Percentiles rank a stretch among this genome's conserved stretches.
Conservation (phyloP, 495 filamentous ascomycete species). For the Collariella sp. region DNA sequence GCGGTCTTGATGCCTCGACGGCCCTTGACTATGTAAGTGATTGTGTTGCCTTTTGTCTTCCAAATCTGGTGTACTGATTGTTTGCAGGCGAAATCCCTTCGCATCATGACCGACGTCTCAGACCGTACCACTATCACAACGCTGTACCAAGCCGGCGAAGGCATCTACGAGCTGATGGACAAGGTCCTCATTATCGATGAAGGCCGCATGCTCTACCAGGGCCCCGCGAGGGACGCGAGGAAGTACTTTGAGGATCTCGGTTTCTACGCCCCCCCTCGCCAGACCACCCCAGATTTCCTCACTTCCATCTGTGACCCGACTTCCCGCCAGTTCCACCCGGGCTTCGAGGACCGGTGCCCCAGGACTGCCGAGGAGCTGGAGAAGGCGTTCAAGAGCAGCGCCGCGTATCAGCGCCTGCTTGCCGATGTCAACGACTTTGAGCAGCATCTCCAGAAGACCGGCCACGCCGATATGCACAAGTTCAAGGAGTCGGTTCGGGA, state of each 20-base stretch:
- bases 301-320: constrained; percentile 62
- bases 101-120: constrained; percentile 76
- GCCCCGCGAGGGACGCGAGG: constrained; percentile 47
- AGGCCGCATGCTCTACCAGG: constrained; percentile 62
- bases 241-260: constrained; percentile 56
- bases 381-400: constrained; percentile 48
- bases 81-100: constrained; percentile 51
- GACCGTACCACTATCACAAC: constrained; percentile 76
- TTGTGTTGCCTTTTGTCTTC: no score
- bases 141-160: constrained; percentile 76
- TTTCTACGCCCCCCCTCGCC: constrained; percentile 45
- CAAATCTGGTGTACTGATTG: no score
- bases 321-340: constrained; percentile 51
- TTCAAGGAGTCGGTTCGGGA: constrained; percentile 45
- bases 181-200: constrained; percentile 58
- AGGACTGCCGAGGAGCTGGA: constrained; percentile 65
- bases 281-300: constrained; percentile 62
- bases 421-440: constrained; percentile 45
- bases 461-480: constrained; percentile 32
- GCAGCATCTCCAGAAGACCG: constrained; percentile 24
- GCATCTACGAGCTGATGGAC: constrained; percentile 74
- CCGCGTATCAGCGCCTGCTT: constrained; percentile 40
- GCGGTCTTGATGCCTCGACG: constrained; percentile 72
- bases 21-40: constrained; percentile 56
- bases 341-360: constrained; percentile 56